phyloP scores from a whole-genome alignment of 495 filamentous ascomycete genomes.

The Trichoderma erinaceum region DNA sequence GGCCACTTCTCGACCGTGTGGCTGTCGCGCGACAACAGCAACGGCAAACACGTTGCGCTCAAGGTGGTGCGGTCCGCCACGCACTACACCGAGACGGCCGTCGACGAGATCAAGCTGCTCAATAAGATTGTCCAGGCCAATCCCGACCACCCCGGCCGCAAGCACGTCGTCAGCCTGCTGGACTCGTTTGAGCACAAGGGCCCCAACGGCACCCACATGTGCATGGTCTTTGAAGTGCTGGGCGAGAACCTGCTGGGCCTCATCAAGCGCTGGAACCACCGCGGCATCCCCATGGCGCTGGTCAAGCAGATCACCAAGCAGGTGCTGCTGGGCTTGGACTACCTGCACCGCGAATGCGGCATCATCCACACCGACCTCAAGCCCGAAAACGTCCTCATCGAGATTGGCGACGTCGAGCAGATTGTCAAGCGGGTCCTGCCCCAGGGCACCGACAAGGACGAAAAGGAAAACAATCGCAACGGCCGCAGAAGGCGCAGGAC shows the following conservation, averaged over 20 bases:
- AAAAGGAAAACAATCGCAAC: constrained; percentile 88
- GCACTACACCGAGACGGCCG: constrained; percentile 97
- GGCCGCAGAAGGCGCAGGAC: constrained; percentile 87
- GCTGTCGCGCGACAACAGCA: constrained; percentile 87
- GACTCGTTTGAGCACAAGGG: constrained; percentile 98
- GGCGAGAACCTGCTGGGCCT: constrained; percentile 92
- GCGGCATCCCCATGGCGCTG: constrained; percentile 90
- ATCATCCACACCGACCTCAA: constrained; percentile 99
- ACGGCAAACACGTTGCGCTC: constrained; percentile 89
- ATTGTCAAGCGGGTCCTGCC: constrained; percentile 95
- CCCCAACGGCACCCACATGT: constrained; percentile 91
- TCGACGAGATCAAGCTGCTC: constrained; percentile 97
- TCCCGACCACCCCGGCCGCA: constrained; percentile 82
- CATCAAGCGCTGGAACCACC: constrained; percentile 97
- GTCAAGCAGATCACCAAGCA: constrained; percentile 99
- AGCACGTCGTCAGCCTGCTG: constrained; percentile 89
- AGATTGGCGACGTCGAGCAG: constrained; percentile 95
- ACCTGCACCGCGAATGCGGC: constrained; percentile 94
- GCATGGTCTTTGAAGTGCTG: constrained; percentile 98
- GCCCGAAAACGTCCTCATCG: constrained; percentile 96
- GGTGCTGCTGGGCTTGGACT: constrained; percentile 89
- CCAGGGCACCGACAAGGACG: constrained; percentile 72
- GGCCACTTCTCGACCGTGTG: constrained; percentile 98
- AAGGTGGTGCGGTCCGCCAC: constrained; percentile 96
- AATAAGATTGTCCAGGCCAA: constrained; percentile 96